phyloP scores from a whole-genome alignment of 148 eudicot genomes.

The Pouteria glomerata region DNA sequence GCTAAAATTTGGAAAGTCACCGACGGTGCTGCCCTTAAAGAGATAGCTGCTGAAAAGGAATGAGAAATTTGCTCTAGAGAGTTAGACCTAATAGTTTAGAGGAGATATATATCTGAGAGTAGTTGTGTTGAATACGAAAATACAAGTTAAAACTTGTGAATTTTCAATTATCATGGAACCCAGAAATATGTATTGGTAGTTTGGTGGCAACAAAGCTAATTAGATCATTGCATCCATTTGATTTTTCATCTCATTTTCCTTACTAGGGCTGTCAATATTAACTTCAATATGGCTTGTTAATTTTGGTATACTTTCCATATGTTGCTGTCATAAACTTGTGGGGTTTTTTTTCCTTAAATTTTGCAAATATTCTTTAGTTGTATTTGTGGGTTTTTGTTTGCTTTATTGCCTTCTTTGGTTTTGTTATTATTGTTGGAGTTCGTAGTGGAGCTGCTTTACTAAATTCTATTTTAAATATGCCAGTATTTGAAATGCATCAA shows the following conservation, averaged over 20 bases:
- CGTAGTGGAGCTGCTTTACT: no score
- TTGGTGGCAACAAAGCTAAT: background rate
- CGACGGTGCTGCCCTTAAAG: background rate
- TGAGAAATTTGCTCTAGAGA: background rate
- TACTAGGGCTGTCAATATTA: background rate
- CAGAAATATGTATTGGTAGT: background rate
- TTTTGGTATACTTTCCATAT: no score
- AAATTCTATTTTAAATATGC: no score
- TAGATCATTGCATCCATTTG: background rate
- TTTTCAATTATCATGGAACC: no score
- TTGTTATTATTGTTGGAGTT: no score
- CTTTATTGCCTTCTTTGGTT: no score
- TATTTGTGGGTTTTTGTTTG: no score
- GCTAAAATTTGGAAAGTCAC: background rate
- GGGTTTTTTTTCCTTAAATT: no score
- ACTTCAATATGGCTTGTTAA: background rate
- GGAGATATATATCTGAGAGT: background rate
- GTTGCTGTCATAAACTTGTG: no score
- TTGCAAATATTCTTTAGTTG: no score
- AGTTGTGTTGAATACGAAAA: background rate
- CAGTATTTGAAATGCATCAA: no score
- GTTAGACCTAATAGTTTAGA: background rate
- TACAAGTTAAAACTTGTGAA: conserved; percentile 1
- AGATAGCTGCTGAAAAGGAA: background rate
- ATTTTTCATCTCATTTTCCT: background rate